phyloP scores from a whole-genome alignment of 768 basidiomycete genomes.

The Lactarius psammicola region DNA sequence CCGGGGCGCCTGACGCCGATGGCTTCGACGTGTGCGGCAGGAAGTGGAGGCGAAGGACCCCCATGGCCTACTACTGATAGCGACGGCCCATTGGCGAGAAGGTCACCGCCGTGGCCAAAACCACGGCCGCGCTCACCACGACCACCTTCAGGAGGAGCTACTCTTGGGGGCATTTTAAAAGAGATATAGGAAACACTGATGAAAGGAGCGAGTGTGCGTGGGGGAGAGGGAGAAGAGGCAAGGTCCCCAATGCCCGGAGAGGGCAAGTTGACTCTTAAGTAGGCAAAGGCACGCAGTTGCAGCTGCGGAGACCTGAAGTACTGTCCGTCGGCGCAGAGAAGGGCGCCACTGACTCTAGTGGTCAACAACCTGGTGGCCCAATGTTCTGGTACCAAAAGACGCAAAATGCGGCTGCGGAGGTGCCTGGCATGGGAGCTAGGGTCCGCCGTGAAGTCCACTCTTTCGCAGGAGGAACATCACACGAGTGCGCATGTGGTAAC shows the following conservation, averaged over 20 bases:
- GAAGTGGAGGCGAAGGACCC: constrained; percentile 26
- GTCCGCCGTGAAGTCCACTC: neutral
- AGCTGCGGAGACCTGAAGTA: neutral
- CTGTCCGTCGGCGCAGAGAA: neutral
- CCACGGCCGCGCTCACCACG: constrained; percentile 30
- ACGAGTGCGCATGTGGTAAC: neutral
- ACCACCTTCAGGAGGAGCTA: neutral
- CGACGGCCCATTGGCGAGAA: neutral
- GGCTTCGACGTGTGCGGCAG: constrained; percentile 43
- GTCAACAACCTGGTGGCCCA: neutral
- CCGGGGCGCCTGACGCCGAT: constrained; percentile 67
- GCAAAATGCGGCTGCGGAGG: neutral
- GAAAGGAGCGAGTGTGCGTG: too few species aligned
- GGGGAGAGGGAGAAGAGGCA: neutral
- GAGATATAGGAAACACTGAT: neutral
- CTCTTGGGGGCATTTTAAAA: neutral
- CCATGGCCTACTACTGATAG: neutral
- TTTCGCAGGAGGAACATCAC: neutral
- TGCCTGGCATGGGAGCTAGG: neutral
- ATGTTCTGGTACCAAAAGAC: neutral
- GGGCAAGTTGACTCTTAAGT: neutral
- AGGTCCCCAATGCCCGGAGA: neutral
- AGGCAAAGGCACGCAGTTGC: neutral
- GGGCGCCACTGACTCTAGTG: neutral
- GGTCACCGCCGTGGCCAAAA: neutral